Evolutionary conservation across 164 flowering plant genomes (phyloP), one percentile per base, ranked within the genome.

Genomic region (Aristolochia californica): DNA sequence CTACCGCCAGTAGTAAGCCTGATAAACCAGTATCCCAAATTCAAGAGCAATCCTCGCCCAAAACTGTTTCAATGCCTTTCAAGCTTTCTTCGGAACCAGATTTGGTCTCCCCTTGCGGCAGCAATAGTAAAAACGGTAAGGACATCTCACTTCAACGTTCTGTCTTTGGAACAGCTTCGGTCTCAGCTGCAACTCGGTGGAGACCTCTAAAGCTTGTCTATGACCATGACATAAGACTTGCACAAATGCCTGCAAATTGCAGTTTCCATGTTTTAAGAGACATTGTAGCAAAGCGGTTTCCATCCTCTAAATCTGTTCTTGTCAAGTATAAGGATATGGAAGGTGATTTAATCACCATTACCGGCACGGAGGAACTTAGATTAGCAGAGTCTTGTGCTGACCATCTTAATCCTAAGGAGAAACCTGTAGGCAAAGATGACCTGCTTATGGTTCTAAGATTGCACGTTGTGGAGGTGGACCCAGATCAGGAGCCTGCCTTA

Each of bases 221-320:
- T 74, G 99, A 77, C 69, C 97, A 90, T 72, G 99, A 94, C 68
- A 90, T 94, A 52, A 80, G 99, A 67, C 88, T 88, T 30, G 85
- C 95, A 0, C 82, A 80, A 55, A 86, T 94, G 96, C 97, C 97
- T 0, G 89, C 74, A 43, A 77, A 68, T 66, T 94, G 99, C 74
- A 69, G 72, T 58, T 88, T 90, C 47, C 83, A 67, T 47, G 75
- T 64, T 53, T 66, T 94, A 72, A 81, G 99, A 66, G 97, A 90
- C 48, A 74, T 78, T 38, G 95, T 94, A 16, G 60, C 83, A 45
- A 83, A 74, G 52, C 72, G 93, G 15, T 94, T 84, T 66, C 91
- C 89, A 10, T 81, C 94, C 0, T 85, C 97, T 1, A 94, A 84
- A 60, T 77, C 95, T 1, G 87, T 94, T 64, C 64, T 94, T 74